phyloP scores from a whole-genome alignment of 2,329 filamentous ascomycete species.

The Aspergillus sp. region DNA sequence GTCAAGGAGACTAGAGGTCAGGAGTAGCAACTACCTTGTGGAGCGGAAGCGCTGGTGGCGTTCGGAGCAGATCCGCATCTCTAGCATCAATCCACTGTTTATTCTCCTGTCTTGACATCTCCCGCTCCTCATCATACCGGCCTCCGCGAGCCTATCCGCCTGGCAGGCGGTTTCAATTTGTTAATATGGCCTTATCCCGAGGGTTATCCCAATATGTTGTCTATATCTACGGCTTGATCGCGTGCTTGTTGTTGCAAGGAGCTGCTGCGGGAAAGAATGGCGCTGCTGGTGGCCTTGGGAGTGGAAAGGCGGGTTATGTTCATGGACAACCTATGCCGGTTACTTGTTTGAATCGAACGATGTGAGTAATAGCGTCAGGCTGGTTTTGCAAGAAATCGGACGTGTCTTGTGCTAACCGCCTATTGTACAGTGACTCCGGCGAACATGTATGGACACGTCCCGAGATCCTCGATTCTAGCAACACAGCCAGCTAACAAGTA shows the following conservation, averaged over 20 bases:
- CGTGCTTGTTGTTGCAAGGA: slow-evolving; percentile 13
- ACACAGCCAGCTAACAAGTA: not conserved
- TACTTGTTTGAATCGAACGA: slow-evolving; percentile 67
- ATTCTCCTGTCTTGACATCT: not conserved
- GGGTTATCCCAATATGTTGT: slow-evolving; percentile 1
- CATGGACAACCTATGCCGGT: slow-evolving; percentile 61
- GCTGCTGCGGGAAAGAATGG: slow-evolving; percentile 18
- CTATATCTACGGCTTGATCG: slow-evolving; percentile 11
- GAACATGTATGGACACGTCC: slow-evolving; percentile 20
- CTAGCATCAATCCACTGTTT: not conserved
- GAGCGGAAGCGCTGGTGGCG: not conserved
- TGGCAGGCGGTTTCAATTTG: slow-evolving; percentile 2
- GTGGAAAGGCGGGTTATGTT: slow-evolving; percentile 26
- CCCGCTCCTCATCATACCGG: not conserved
- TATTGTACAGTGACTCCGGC: slow-evolving; percentile 20
- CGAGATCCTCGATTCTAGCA: not conserved
- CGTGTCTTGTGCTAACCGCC: slow-evolving; percentile 1
- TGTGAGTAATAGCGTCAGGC: slow-evolving; percentile 47
- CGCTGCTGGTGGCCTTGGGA: slow-evolving; percentile 12
- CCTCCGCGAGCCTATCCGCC: slow-evolving; percentile 1
- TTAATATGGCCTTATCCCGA: slow-evolving; percentile 6
- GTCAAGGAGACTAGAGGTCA: not conserved
- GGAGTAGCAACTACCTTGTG: not conserved
- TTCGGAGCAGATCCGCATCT: not conserved
- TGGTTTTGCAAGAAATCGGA: not conserved